A percentile compares a stretch with the other conserved stretches of the same genome.
These are phyloP conservation scores for Exophiala phaeomuriformis DNA, from an alignment of 2,329 filamentous ascomycete species.

Conservation along the genomic window DNA sequence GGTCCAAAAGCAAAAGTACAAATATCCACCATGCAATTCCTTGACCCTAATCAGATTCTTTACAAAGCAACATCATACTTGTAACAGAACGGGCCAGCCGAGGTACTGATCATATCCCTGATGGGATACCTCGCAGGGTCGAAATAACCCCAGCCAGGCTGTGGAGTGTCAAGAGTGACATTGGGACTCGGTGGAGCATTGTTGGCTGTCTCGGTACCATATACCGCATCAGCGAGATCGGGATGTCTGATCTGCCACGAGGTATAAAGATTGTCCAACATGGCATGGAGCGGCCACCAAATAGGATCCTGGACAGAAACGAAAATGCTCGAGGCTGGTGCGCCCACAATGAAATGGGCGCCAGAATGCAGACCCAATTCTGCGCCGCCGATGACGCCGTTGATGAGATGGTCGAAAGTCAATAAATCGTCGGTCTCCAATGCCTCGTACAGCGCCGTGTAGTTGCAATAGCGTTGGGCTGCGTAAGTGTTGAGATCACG, in stretches of 20 bases:
- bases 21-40: too few relatives aligned
- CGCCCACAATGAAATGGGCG: constrained; percentile 27
- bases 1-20: too few relatives aligned
- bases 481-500: constrained; percentile 26
- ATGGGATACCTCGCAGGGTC: constrained; percentile 10
- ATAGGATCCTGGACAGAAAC: constrained; percentile 26
- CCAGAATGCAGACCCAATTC: constrained; percentile 26
- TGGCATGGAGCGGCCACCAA: constrained; percentile 26
- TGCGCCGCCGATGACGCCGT: constrained; percentile 23
- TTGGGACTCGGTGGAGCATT: constrained; percentile 26
- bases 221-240: constrained; percentile 15
- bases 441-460: constrained; percentile 16
- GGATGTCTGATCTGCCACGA: constrained; percentile 27
- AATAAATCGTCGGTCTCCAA: constrained; percentile 16
- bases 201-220: constrained; percentile 25
- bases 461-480: constrained; percentile 24
- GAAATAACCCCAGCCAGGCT: constrained; percentile 25
- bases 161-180: constrained; percentile 24
- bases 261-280: constrained; percentile 27
- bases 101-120: constrained; percentile 26
- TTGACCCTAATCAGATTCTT: background rate
- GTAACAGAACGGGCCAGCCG: constrained; percentile 28
- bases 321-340: constrained; percentile 24
- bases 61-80: constrained; percentile 25
- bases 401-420: constrained; percentile 20